Evolutionary conservation across 2,329 filamentous ascomycete genomes (phyloP).

Genomic region (Aureobasidium sp.): DNA sequence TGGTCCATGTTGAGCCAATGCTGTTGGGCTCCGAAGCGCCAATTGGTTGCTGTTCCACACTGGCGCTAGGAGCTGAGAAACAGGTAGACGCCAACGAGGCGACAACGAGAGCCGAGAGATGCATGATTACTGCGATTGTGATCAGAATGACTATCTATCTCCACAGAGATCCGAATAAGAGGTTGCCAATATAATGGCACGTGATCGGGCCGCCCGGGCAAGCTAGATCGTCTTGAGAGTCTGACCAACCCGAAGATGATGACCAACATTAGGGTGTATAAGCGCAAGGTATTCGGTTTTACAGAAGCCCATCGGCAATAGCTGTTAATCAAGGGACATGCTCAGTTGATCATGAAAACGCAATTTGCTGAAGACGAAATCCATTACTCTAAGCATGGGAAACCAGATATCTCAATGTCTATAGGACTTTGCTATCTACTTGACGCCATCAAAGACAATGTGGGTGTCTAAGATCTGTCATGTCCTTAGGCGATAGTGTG

Average conservation of each 20-base stretch:
- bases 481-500: background rate
- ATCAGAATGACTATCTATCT: background rate
- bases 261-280: background rate
- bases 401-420: background rate
- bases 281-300: background rate
- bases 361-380: background rate
- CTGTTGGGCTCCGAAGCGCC: background rate
- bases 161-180: background rate
- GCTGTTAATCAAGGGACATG: background rate
- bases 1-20: constrained; percentile 6
- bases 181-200: background rate
- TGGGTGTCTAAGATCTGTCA: too few species aligned
- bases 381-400: background rate
- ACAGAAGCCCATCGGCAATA: background rate
- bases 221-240: background rate
- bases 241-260: background rate
- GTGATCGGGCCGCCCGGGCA: background rate
- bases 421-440: background rate
- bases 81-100: background rate
- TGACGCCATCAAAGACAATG: background rate
- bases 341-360: background rate
- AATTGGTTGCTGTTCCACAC: constrained; percentile 2
- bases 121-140: background rate
- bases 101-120: constrained; percentile 1
- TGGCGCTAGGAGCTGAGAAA: background rate